phyloP scores from a whole-genome alignment of 2,329 filamentous ascomycete species.

The Podosphaera xanthii region DNA sequence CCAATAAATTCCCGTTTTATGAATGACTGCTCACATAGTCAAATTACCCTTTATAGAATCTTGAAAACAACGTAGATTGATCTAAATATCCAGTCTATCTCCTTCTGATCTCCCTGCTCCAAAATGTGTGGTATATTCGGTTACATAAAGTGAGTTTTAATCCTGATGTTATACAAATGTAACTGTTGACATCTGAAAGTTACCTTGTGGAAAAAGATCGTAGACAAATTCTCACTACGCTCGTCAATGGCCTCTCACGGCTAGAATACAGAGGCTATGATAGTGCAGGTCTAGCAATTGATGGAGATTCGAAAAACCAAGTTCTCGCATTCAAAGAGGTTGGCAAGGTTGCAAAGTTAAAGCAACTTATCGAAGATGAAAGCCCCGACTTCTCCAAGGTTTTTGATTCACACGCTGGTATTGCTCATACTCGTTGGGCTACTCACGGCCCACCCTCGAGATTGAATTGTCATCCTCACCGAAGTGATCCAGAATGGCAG shows the following conservation, averaged over 20 bases:
- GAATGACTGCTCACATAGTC: neutral
- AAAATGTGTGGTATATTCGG: slow-evolving; percentile 4
- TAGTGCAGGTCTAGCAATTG: slow-evolving; percentile 81
- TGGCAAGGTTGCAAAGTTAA: slow-evolving; percentile 93
- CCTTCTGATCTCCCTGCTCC: neutral
- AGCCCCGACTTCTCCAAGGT: slow-evolving; percentile 73
- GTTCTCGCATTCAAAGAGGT: slow-evolving; percentile 97
- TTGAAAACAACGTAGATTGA: neutral
- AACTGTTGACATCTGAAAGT: slow-evolving; percentile 25
- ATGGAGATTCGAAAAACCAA: slow-evolving; percentile 98
- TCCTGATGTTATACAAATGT: neutral
- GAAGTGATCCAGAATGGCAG: slow-evolving; percentile 87
- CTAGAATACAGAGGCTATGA: slow-evolving; percentile 98
- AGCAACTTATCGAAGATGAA: slow-evolving; percentile 68
- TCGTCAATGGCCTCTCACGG: slow-evolving; percentile 86
- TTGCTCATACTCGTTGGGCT: slow-evolving; percentile 97
- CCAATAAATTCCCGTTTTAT: neutral
- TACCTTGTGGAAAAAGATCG: slow-evolving; percentile 98
- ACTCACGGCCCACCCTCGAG: slow-evolving; percentile 90
- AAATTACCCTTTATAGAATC: neutral
- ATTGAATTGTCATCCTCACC: slow-evolving; percentile 31
- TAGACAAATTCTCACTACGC: slow-evolving; percentile 83
- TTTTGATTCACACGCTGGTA: slow-evolving; percentile 95
- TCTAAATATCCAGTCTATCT: neutral
- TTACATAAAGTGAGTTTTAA: slow-evolving; percentile 2